Evolutionary conservation across 176 grass and related monocot species (phyloP).

Genomic region (Aegilops speltoides): DNA sequence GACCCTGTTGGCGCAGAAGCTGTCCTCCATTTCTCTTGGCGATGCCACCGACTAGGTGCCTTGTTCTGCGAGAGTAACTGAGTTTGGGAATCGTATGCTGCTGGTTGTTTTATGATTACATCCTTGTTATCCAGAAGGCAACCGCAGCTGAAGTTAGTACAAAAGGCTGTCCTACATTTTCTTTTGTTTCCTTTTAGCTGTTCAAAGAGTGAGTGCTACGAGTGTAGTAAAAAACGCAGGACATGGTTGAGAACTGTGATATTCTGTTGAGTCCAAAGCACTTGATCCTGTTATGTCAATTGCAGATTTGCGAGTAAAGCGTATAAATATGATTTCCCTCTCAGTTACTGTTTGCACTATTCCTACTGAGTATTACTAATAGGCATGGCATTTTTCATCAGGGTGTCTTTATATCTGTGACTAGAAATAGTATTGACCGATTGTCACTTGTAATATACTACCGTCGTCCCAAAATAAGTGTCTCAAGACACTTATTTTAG

Average conservation of each 20-base stretch:
- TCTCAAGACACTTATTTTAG: no score
- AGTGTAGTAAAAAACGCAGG: slow-evolving; percentile 20
- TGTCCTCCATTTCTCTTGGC: slow-evolving; percentile 33
- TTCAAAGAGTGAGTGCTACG: background rate
- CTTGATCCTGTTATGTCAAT: background rate
- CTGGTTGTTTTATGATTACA: slow-evolving; percentile 23
- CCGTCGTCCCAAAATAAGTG: no score
- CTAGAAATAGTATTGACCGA: background rate
- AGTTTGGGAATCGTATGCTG: background rate
- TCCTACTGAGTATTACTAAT: background rate
- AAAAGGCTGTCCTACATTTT: background rate
- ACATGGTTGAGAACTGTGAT: background rate
- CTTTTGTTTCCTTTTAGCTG: background rate
- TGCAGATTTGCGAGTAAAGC: background rate
- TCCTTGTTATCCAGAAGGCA: slow-evolving; percentile 25
- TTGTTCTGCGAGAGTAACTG: background rate
- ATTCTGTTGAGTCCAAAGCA: background rate
- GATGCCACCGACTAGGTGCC: background rate
- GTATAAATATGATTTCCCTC: background rate
- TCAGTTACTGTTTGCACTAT: background rate
- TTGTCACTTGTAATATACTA: background rate
- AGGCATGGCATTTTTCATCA: background rate
- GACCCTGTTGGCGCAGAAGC: slow-evolving; percentile 21
- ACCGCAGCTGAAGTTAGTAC: slow-evolving; percentile 1
- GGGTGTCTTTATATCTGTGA: background rate